Percentiles rank a stretch among this genome's conserved stretches.
phyloP scores from a whole-genome alignment of 495 filamentous ascomycete species.

The Aspergillus bertholletiae region DNA sequence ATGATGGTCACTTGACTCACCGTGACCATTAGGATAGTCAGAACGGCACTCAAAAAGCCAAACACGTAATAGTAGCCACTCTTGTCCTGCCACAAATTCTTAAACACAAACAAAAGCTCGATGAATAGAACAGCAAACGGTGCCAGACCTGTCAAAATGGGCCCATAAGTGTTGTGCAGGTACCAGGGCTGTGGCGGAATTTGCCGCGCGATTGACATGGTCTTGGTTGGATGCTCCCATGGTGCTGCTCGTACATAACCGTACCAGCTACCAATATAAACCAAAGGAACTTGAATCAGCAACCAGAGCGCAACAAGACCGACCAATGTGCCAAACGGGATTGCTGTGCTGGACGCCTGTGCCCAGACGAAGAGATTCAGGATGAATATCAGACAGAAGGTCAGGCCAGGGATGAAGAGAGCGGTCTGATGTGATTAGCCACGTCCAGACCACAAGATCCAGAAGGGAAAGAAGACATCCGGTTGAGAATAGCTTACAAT shows the following conservation, averaged over 20 bases:
- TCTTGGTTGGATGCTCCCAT: slow-evolving; percentile 90
- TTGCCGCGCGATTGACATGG: slow-evolving; percentile 67
- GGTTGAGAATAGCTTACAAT: slow-evolving; percentile 42
- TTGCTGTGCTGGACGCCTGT: slow-evolving; percentile 84
- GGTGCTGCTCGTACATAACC: slow-evolving; percentile 63
- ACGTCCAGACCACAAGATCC: neutral
- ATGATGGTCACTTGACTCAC: slow-evolving; percentile 89
- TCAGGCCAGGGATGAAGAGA: slow-evolving; percentile 76
- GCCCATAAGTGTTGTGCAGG: slow-evolving; percentile 54
- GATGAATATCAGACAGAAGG: slow-evolving; percentile 76
- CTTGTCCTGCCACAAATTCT: slow-evolving; percentile 89
- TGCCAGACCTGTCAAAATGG: slow-evolving; percentile 74
- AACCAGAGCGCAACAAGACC: slow-evolving; percentile 81
- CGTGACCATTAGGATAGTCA: slow-evolving; percentile 69
- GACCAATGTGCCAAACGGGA: slow-evolving; percentile 82
- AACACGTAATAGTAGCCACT: slow-evolving; percentile 94
- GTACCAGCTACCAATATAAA: slow-evolving; percentile 80
- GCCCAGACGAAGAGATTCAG: slow-evolving; percentile 94
- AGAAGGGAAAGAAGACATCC: neutral
- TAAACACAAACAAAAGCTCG: slow-evolving; percentile 89
- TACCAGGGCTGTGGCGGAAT: slow-evolving; percentile 84
- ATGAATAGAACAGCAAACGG: slow-evolving; percentile 94
- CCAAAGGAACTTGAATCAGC: slow-evolving; percentile 83
- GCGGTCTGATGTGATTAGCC: slow-evolving; percentile 55
- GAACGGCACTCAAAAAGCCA: slow-evolving; percentile 80